Evolutionary conservation across 352 stramenopile genomes (phyloP).

Genomic region (Pythium insidiosum): DNA sequence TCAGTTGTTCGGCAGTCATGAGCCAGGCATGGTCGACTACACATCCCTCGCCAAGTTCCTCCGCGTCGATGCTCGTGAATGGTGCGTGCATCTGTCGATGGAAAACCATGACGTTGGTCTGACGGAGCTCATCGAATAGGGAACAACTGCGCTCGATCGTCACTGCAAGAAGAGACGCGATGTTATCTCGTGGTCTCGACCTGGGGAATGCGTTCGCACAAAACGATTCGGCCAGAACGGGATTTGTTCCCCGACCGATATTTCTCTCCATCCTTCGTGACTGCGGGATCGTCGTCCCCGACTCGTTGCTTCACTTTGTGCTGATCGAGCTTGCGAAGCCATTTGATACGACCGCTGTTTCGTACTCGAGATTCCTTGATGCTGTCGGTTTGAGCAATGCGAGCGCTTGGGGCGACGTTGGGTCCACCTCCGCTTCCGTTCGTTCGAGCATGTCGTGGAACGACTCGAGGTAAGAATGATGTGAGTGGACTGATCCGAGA

Average conservation of each 20-base stretch:
- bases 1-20: conserved; percentile 31
- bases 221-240: conserved; percentile 27
- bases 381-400: conserved; percentile 22
- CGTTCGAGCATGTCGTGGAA: no score
- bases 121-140: no score
- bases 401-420: no score
- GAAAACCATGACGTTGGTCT: no score
- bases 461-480: conserved; percentile 3
- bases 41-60: conserved; percentile 32
- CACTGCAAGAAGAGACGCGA: conserved; percentile 15
- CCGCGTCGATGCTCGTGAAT: conserved; percentile 38
- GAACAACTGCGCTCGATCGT: conserved; percentile 34
- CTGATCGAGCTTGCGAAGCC: conserved; percentile 37
- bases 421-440: no score
- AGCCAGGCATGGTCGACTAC: conserved; percentile 44
- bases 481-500: background rate
- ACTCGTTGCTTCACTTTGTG: conserved; percentile 40
- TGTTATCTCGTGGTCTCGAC: conserved; percentile 25
- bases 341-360: conserved; percentile 40
- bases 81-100: conserved; percentile 22
- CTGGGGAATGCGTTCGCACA: conserved; percentile 31
- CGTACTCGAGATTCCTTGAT: conserved; percentile 51
- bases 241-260: conserved; percentile 25
- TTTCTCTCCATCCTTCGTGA: conserved; percentile 34
- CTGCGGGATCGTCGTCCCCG: conserved; percentile 22